Base-by-base conservation (phyloP, 495 filamentous ascomycete species). In the Penicillium ucsense region DNA sequence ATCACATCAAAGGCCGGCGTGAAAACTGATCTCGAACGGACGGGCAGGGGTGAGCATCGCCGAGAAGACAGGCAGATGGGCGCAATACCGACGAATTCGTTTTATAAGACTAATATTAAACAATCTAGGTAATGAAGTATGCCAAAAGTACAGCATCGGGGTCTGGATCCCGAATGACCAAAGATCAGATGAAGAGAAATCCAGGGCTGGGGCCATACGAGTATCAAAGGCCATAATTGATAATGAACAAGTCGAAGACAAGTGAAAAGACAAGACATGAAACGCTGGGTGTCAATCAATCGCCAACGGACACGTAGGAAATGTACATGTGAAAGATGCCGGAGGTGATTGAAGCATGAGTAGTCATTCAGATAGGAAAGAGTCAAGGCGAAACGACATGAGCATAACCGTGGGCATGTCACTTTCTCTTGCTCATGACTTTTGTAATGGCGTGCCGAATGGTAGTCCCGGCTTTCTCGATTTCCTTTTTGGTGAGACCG, bases 391-490 rank as follows among this genome's bases (percentile, higher is more conserved):
- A 27, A 30, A 11, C 35, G 46, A 9, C 36, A 31, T 20, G 20
- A 20, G 20, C 20, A 20, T 20, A 20, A 1, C 20, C 20, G 31
- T 32, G 36, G 37, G 11, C 11, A n/a, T 33, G 41, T 53, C 53
- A 70, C 54, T 68, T 79, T 64, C 65, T 72, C 51, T 72, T 73
- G 61, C 72, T 80, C 59, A 85, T 61, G 43, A 96, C 82, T 71
- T 94, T 95, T 31, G 90, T 95, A 55, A 96, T 87, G 12, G 90
- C 92, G 68, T 96, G 91, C 43, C 94, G 77, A 48, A 97, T 87
- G 4, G 79, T 84, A 4, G 81, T 78, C 3, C 91, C 92, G 3
- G 92, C 86, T 68, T 89, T 91, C 70, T 98, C 92, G 38, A 88
- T 83, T 64, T 98, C 92, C 70, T 94, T 95, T 72, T 85, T 89